A percentile compares a stretch with the other conserved stretches of the same genome.
These are phyloP conservation scores for Colletotrichum spaethianum DNA, from an alignment of 2,329 filamentous ascomycete species.

Conservation along the genomic window DNA sequence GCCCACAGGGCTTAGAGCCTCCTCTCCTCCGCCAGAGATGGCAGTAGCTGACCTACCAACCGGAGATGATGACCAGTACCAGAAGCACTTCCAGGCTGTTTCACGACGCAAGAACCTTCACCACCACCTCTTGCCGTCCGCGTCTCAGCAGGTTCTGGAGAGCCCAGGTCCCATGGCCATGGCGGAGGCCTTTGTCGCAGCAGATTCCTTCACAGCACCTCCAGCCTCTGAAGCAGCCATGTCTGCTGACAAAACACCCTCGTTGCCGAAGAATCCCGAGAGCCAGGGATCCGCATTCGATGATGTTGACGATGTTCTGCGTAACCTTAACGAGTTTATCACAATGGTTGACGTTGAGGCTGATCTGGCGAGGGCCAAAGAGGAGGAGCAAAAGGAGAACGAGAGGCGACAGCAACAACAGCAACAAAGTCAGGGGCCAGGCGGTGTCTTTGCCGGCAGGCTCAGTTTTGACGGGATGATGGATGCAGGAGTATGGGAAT, in stretches of 20 bases:
- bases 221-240: constrained; percentile 33
- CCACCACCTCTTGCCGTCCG: constrained; percentile 56
- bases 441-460: background rate
- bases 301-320: constrained; percentile 61
- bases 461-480: constrained; percentile 9
- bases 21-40: constrained; percentile 61
- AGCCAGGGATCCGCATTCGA: constrained; percentile 50
- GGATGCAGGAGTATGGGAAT: constrained; percentile 32
- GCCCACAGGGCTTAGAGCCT: constrained; percentile 7
- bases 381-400: constrained; percentile 15
- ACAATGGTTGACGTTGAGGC: constrained; percentile 55
- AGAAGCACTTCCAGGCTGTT: constrained; percentile 63
- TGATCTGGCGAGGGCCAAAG: constrained; percentile 42
- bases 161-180: constrained; percentile 62
- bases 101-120: constrained; percentile 52
- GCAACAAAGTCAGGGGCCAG: background rate
- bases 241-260: constrained; percentile 5
- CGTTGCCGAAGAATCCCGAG: constrained; percentile 21
- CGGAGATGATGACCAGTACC: constrained; percentile 56
- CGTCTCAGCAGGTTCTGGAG: constrained; percentile 56
- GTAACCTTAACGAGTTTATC: constrained; percentile 62
- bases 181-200: constrained; percentile 64
- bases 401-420: constrained; percentile 1
- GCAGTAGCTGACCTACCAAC: constrained; percentile 52
- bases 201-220: constrained; percentile 50